Base-by-base conservation (phyloP, 306 rosid genomes). In the Hippophae rhamnoides region DNA sequence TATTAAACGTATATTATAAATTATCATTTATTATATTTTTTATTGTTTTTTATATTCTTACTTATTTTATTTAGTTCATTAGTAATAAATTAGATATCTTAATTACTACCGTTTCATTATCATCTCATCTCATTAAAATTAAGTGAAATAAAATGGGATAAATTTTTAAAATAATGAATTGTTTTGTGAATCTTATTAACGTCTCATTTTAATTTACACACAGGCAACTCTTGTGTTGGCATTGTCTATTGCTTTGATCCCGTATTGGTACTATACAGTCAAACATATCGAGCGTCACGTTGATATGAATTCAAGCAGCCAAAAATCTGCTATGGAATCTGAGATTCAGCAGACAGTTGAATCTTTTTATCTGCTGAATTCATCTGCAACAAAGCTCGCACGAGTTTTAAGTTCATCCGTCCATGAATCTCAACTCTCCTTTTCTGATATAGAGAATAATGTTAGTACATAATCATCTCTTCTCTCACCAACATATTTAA, bases 341-440 rank as follows among this genome's bases (percentile, higher is more conserved):
- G 47, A 57, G 18, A 57, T 57, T 45, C 13, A 43, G 51, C 43
- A 44, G 41, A 23, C 7, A 23, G 10, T 51, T 5, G 26, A 54
- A 54, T 12, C 41, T 62, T 23, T 52, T 6, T 14, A 64, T 14
- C 47, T 49, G 9, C 14, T 7, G 47, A 38, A 26, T 52, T 65
- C 43, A 6, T 9, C 57, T 13, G 54, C 73, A 23, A 18, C 60
- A 14, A 73, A 43, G 23, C 53, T 66, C 1, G 68, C 72, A 14
- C 50, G 60, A 52, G 8, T 57, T 66, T 40, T 73, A 25, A 27
- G 25, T 47, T 65, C 66, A 23, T 61, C 69, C 41, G 57, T 70
- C 25, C 62, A 57, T 63, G 57, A 26, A 52, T 56, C 80, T 12
- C 14, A 70, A 9, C 56, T 52, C 18, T 48, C 60, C 50, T 40